Percentiles rank a stretch among this genome's conserved stretches.
These are phyloP conservation scores for Aspergillus jensenii DNA, from an alignment of 2,329 filamentous ascomycete genomes.

Conservation along the genomic window DNA sequence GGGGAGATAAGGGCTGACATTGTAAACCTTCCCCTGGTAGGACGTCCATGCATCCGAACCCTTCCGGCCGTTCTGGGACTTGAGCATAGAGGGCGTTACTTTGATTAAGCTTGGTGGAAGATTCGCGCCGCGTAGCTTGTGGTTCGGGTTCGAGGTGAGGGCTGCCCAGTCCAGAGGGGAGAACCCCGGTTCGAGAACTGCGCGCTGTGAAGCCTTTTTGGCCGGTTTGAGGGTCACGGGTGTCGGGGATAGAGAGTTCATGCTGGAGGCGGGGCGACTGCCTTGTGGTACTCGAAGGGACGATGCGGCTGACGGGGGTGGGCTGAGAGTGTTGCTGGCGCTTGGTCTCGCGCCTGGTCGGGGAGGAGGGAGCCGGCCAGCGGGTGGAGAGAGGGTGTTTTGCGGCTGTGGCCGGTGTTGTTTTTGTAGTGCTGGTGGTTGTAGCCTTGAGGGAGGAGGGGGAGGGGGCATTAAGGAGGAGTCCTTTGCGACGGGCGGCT, in stretches of 20 bases:
- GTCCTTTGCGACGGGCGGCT: neutral
- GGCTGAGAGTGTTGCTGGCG: slow-evolving; percentile 30
- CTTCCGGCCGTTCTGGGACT: slow-evolving; percentile 74
- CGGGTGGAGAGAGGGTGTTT: slow-evolving; percentile 9
- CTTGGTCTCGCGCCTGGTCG: slow-evolving; percentile 23
- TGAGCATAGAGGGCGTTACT: slow-evolving; percentile 80
- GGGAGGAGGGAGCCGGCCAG: slow-evolving; percentile 29
- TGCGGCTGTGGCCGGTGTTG: slow-evolving; percentile 15
- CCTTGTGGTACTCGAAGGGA: slow-evolving; percentile 42
- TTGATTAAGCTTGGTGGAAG: slow-evolving; percentile 59
- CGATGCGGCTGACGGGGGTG: slow-evolving; percentile 46
- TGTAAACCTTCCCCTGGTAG: slow-evolving; percentile 88
- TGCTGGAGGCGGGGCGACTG: slow-evolving; percentile 40
- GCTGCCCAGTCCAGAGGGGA: slow-evolving; percentile 96
- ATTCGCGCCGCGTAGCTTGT: slow-evolving; percentile 64
- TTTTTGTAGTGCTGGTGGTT: slow-evolving; percentile 25
- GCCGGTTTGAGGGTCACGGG: slow-evolving; percentile 43
- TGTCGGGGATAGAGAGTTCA: slow-evolving; percentile 42
- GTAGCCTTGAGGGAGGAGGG: slow-evolving; percentile 32
- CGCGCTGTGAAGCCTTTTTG: slow-evolving; percentile 50
- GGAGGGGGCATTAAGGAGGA: slow-evolving; percentile 38
- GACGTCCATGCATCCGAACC: slow-evolving; percentile 88
- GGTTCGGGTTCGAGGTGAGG: slow-evolving; percentile 61
- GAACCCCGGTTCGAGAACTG: slow-evolving; percentile 78
- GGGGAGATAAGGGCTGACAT: slow-evolving; percentile 82